Evolutionary conservation across 2,329 filamentous ascomycete species (phyloP).

Genomic region (Diaporthe sp.): DNA sequence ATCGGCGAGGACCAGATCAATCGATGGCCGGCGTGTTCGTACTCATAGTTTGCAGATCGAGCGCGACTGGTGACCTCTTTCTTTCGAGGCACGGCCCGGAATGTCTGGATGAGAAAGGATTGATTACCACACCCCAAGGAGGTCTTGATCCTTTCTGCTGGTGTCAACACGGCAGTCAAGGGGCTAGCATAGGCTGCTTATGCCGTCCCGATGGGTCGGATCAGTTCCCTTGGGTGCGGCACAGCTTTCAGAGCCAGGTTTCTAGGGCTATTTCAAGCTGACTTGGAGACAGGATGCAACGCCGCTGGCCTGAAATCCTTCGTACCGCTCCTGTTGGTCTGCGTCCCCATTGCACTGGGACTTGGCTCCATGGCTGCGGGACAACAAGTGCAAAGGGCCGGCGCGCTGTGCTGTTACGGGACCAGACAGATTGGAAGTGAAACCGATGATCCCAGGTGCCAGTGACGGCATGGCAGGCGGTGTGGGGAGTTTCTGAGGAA

Average conservation of each 20-base stretch:
- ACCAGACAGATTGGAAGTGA: constrained; percentile 8
- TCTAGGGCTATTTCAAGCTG: constrained; percentile 6
- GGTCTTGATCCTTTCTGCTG: background rate
- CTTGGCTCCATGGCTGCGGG: background rate
- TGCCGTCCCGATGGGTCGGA: constrained; percentile 16
- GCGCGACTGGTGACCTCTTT: background rate
- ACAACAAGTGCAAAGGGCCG: background rate
- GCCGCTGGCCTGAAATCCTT: constrained; percentile 17
- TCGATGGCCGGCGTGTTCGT: background rate
- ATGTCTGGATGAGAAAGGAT: background rate
- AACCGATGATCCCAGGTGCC: constrained; percentile 8
- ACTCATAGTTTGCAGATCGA: background rate
- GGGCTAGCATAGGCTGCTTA: background rate
- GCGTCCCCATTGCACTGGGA: background rate
- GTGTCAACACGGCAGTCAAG: background rate
- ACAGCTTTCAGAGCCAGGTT: constrained; percentile 10
- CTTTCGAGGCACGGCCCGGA: background rate
- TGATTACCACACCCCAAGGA: background rate
- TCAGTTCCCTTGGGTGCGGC: constrained; percentile 2
- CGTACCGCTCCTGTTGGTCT: constrained; percentile 13
- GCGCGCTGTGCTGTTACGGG: constrained; percentile 17
- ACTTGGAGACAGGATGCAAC: constrained; percentile 7
- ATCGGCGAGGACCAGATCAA: background rate
- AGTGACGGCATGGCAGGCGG: constrained; percentile 19
- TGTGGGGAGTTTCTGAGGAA: constrained; percentile 16